Percentiles rank a stretch among this genome's conserved stretches.
These are phyloP conservation scores for Zygoascus bituminiphila DNA, from an alignment of 805 yeast genomes.

Conservation along the genomic window DNA sequence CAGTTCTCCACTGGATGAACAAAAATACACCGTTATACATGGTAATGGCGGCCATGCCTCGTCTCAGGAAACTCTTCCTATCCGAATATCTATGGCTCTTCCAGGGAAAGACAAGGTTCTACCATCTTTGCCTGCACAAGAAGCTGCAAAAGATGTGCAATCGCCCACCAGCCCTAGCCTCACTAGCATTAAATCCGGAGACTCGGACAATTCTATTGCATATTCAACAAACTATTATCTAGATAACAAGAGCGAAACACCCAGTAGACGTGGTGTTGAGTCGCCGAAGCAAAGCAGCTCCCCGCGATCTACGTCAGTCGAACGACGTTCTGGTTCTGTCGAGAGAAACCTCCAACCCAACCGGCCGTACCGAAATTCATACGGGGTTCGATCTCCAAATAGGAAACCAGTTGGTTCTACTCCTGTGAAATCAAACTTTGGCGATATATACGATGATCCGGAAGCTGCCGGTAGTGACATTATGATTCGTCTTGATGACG, in stretches of 20 bases:
- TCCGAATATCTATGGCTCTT: not conserved
- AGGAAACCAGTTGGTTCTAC: not conserved
- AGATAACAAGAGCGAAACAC: not conserved
- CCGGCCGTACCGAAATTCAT: not conserved
- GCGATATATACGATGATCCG: not conserved
- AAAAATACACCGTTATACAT: not conserved
- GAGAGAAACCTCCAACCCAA: not conserved
- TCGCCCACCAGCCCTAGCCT: not conserved
- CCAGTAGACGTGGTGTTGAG: not conserved
- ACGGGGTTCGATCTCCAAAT: not conserved
- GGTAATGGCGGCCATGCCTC: not conserved
- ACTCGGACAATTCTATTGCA: not conserved
- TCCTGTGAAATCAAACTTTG: not conserved
- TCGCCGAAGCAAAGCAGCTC: not conserved
- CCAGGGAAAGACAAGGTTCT: not conserved
- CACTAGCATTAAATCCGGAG: not conserved
- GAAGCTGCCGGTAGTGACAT: not conserved
- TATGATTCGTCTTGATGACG: not conserved
- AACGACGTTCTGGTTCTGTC: not conserved
- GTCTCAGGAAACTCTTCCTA: not conserved
- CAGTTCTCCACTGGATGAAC: not conserved
- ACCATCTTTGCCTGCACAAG: not conserved
- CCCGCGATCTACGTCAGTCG: not conserved
- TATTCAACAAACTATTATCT: not conserved
- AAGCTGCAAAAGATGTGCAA: not conserved